These are phyloP conservation scores for Trichoderma koningii DNA, from an alignment of 2,329 filamentous ascomycete species.

Conservation along the genomic window DNA sequence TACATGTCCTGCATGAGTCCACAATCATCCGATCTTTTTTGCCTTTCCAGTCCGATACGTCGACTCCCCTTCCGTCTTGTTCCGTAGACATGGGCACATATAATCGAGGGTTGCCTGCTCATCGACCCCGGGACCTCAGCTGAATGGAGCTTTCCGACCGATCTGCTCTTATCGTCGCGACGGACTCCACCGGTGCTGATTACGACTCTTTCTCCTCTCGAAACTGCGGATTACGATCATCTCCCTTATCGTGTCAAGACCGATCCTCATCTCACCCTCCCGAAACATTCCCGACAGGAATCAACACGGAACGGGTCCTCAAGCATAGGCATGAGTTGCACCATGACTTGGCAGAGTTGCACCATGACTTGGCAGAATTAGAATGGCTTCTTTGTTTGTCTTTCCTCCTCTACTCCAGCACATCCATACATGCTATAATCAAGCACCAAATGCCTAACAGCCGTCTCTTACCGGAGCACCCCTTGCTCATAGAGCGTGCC, in stretches of 20 bases:
- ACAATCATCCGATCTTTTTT: conserved; percentile 20
- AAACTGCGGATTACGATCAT: not conserved
- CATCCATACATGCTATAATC: conserved; percentile 20
- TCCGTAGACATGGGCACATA: conserved; percentile 20
- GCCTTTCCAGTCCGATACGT: not conserved
- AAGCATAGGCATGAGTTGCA: not conserved
- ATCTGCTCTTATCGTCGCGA: not conserved
- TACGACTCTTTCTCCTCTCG: not conserved
- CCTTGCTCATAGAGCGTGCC: conserved; percentile 29
- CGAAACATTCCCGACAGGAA: not conserved
- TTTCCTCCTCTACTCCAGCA: not conserved
- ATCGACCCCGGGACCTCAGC: not conserved
- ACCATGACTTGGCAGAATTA: conserved; percentile 13
- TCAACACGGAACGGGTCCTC: too few species aligned
- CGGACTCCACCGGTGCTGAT: conserved; percentile 20
- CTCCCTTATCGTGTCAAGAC: conserved; percentile 1
- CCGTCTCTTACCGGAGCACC: conserved; percentile 11
- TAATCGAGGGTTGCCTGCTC: conserved; percentile 11
- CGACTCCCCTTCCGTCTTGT: not conserved
- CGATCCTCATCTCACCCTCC: not conserved
- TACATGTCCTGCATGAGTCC: not conserved
- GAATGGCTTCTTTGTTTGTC: not conserved
- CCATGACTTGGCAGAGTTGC: conserved; percentile 10
- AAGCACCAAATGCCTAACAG: conserved; percentile 24
- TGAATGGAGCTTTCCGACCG: not conserved